Evolutionary conservation across 1,284 basidiomycete genomes (phyloP).

Genomic region (Pseudozyma pruni): DNA sequence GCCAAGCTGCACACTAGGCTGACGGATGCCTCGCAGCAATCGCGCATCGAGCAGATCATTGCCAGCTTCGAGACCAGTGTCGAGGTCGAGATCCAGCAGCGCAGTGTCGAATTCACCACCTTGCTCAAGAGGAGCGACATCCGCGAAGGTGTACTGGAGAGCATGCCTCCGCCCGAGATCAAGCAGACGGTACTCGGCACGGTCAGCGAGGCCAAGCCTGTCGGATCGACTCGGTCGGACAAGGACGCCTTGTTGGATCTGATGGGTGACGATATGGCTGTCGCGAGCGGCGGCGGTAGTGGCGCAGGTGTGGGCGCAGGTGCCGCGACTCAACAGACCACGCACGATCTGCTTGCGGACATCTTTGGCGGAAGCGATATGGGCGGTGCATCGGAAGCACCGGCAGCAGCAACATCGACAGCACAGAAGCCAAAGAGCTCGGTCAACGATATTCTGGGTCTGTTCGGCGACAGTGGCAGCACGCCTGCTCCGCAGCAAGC

Average conservation of each 20-base stretch:
- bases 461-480: constrained; percentile 76
- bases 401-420: constrained; percentile 18
- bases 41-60: constrained; percentile 80
- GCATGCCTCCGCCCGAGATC: constrained; percentile 97
- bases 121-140: constrained; percentile 78
- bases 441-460: constrained; percentile 88
- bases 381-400: constrained; percentile 68
- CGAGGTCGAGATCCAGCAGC: constrained; percentile 94
- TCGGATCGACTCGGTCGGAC: constrained; percentile 59
- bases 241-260: constrained; percentile 59
- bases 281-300: constrained; percentile 15
- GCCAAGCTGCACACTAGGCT: constrained; percentile 88
- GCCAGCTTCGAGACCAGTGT: constrained; percentile 80
- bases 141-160: constrained; percentile 89
- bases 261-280: constrained; percentile 62
- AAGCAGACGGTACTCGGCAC: constrained; percentile 69
- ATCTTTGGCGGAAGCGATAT: constrained; percentile 80
- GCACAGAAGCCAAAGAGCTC: constrained; percentile 71
- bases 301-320: constrained; percentile 10
- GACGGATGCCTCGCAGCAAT: constrained; percentile 73
- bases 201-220: constrained; percentile 61
- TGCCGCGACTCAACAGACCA: constrained; percentile 72
- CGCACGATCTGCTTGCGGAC: constrained; percentile 89
- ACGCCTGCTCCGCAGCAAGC: constrained; percentile 61
- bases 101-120: constrained; percentile 92